Percentiles rank a stretch among this genome's conserved stretches.
Evolutionary conservation across 2,329 filamentous ascomycete genomes (phyloP).

Genomic region (Magnaporthiopsis poae): DNA sequence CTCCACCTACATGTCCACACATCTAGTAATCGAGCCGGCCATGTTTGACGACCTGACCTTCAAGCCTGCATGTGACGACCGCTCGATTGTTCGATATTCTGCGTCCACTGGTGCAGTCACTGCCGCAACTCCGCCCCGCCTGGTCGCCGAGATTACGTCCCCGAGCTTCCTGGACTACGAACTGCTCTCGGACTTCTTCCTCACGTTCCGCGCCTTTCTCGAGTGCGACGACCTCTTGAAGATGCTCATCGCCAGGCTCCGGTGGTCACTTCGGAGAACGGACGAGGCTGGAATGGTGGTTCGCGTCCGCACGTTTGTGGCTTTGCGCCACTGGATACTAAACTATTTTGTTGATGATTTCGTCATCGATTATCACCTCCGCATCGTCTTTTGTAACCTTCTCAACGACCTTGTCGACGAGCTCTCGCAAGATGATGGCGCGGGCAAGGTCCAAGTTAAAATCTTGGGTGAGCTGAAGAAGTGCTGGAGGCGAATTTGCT

Average conservation of each 20-base stretch:
- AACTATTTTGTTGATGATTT: slow-evolving; percentile 98
- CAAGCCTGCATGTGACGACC: slow-evolving; percentile 69
- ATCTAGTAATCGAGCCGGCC: slow-evolving; percentile 52
- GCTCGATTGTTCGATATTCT: slow-evolving; percentile 73
- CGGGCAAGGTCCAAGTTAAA: slow-evolving; percentile 56
- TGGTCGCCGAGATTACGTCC: slow-evolving; percentile 93
- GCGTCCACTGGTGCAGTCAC: slow-evolving; percentile 61
- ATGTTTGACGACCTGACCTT: slow-evolving; percentile 77
- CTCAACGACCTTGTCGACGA: slow-evolving; percentile 61
- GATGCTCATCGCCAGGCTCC: slow-evolving; percentile 73
- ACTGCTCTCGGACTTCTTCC: slow-evolving; percentile 91
- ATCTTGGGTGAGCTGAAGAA: slow-evolving; percentile 91
- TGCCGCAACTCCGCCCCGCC: slow-evolving; percentile 78
- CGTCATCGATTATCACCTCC: slow-evolving; percentile 62
- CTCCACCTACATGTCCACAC: slow-evolving; percentile 39
- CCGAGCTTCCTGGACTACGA: slow-evolving; percentile 95
- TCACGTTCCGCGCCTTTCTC: slow-evolving; percentile 85
- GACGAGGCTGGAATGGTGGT: slow-evolving; percentile 87
- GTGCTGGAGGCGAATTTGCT: slow-evolving; percentile 88
- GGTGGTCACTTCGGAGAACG: slow-evolving; percentile 71
- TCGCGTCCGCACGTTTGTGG: slow-evolving; percentile 90
- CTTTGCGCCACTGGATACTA: slow-evolving; percentile 89
- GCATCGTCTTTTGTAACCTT: slow-evolving; percentile 67
- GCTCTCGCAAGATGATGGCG: slow-evolving; percentile 33
- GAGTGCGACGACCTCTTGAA: slow-evolving; percentile 65